Evolutionary conservation across 768 basidiomycete genomes (phyloP).

Genomic region (Amanita rubescens): DNA sequence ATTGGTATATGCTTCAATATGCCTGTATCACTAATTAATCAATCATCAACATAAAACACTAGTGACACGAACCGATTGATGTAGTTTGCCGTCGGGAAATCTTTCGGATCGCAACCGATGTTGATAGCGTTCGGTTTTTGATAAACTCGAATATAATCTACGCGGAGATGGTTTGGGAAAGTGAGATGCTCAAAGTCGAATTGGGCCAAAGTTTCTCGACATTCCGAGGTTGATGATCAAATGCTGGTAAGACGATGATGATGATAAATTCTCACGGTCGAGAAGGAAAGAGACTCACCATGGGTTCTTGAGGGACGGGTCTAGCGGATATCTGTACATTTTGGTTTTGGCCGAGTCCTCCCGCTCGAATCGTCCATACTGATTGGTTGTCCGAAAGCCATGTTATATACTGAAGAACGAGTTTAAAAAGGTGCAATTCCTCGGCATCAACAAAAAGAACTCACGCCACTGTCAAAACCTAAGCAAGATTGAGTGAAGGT

Average conservation of each 20-base stretch:
- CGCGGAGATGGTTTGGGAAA: slow-evolving; percentile 47
- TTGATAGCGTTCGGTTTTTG: slow-evolving; percentile 48
- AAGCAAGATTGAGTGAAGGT: slow-evolving; percentile 18
- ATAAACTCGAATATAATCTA: slow-evolving; percentile 56
- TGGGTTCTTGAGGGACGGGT: slow-evolving; percentile 71
- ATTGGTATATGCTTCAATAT: slow-evolving; percentile 64
- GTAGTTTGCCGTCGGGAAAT: slow-evolving; percentile 58
- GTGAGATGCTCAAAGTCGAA: slow-evolving; percentile 58
- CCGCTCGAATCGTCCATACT: slow-evolving; percentile 67
- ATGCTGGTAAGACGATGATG: slow-evolving; percentile 72
- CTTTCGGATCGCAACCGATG: slow-evolving; percentile 60
- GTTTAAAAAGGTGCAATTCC: not conserved
- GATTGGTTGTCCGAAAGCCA: slow-evolving; percentile 64
- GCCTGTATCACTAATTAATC: slow-evolving; percentile 16
- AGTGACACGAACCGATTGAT: slow-evolving; percentile 44
- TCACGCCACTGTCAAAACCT: slow-evolving; percentile 58
- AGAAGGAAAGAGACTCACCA: slow-evolving; percentile 36
- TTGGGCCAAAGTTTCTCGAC: slow-evolving; percentile 64
- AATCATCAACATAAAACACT: not conserved
- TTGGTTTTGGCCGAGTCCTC: slow-evolving; percentile 55
- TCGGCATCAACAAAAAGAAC: slow-evolving; percentile 12
- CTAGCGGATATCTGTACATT: slow-evolving; percentile 52
- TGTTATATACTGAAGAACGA: slow-evolving; percentile 58
- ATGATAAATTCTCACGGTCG: not conserved
- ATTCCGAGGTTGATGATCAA: slow-evolving; percentile 77